Evolutionary conservation across 2,329 filamentous ascomycete species (phyloP).

Genomic region (Colletotrichum shisoi): DNA sequence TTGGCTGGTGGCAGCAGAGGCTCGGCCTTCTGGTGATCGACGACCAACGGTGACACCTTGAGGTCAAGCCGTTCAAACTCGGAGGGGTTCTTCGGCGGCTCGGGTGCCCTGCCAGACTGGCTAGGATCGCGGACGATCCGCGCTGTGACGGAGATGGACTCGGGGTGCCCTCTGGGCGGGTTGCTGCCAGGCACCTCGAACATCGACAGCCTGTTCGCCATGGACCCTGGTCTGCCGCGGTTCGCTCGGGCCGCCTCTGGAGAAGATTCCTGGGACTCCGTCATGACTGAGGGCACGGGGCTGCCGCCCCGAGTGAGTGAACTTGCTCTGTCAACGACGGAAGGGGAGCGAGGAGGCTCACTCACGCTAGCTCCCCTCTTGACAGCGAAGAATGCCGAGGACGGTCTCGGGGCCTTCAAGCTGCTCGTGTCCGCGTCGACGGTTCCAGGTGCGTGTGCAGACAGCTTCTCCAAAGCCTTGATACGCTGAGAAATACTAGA

Average conservation of each 20-base stretch:
- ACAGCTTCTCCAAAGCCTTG: conserved; percentile 86
- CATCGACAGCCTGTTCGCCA: conserved; percentile 64
- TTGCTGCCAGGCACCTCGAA: conserved; percentile 57
- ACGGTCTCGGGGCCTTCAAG: conserved; percentile 46
- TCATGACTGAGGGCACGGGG: conserved; percentile 49
- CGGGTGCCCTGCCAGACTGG: conserved; percentile 54
- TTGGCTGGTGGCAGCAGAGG: conserved; percentile 45
- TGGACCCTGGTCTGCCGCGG: conserved; percentile 61
- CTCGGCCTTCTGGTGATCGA: conserved; percentile 62
- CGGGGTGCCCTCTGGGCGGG: conserved; percentile 61
- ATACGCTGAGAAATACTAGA: conserved; percentile 94
- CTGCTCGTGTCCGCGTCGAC: conserved; percentile 42
- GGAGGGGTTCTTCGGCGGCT: conserved; percentile 52
- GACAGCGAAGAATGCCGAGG: conserved; percentile 67
- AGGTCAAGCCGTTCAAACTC: conserved; percentile 61
- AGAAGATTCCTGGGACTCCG: conserved; percentile 57
- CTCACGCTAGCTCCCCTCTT: conserved; percentile 52
- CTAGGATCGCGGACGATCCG: conserved; percentile 76
- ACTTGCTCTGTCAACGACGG: conserved; percentile 55
- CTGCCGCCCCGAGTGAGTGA: conserved; percentile 49
- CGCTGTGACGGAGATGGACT: conserved; percentile 88
- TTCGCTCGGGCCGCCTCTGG: conserved; percentile 52
- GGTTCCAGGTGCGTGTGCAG: conserved; percentile 52
- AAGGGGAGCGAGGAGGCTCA: conserved; percentile 55
- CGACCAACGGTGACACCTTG: conserved; percentile 66